These are phyloP conservation scores for Komagataella kurtzmanii DNA, from an alignment of 805 yeast genomes.

Conservation along the genomic window DNA sequence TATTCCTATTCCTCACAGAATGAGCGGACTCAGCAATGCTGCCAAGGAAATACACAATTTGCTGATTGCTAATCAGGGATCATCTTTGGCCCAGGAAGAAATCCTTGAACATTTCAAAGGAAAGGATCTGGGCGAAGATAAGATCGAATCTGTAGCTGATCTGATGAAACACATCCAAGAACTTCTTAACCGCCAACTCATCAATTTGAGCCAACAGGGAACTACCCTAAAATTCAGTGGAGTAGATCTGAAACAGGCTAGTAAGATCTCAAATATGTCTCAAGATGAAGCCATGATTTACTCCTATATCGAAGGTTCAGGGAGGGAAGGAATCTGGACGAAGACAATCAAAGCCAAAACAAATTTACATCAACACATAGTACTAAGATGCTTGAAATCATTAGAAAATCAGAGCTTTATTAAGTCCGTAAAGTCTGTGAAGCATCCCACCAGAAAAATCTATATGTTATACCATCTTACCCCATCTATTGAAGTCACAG, in stretches of 20 bases:
- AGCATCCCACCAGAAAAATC: constrained; percentile 83
- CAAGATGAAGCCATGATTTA: constrained; percentile 87
- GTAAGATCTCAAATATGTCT: constrained; percentile 61
- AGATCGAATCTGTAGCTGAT: constrained; percentile 24
- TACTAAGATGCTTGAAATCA: constrained; percentile 65
- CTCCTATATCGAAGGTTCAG: constrained; percentile 82
- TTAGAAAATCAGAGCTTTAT: constrained; percentile 73
- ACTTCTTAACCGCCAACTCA: constrained; percentile 33
- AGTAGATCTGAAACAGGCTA: constrained; percentile 60
- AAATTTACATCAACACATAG: constrained; percentile 86
- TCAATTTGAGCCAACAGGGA: constrained; percentile 57
- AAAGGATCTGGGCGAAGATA: constrained; percentile 9
- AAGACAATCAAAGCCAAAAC: constrained; percentile 82
- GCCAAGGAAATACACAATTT: background rate
- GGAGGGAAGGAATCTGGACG: constrained; percentile 94
- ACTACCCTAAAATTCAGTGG: constrained; percentile 66
- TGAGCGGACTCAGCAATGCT: background rate
- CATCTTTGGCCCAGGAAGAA: constrained; percentile 56
- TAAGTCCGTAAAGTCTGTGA: constrained; percentile 83
- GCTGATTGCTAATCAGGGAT: constrained; percentile 18
- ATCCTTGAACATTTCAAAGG: constrained; percentile 28
- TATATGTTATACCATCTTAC: constrained; percentile 90
- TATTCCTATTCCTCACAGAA: background rate
- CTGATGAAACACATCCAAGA: constrained; percentile 31
- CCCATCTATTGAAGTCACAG: constrained; percentile 92